Evolutionary conservation across 139 green algal species (phyloP).

Genomic region (Chlorella sp.): DNA sequence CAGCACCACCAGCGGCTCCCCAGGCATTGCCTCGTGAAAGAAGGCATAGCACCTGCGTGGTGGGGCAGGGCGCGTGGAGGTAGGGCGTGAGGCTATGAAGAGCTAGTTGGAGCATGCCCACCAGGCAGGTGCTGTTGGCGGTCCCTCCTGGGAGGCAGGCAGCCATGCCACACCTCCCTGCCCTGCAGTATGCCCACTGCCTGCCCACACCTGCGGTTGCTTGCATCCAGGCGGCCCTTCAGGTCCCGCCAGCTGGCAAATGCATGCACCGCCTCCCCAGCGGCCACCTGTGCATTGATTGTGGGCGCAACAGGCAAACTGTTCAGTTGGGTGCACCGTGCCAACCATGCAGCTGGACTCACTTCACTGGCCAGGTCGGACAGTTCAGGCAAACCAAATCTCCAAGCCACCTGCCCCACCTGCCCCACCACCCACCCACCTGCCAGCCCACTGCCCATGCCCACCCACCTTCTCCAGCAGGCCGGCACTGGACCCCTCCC

Average conservation of each 20-base stretch:
- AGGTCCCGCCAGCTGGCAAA: slow-evolving; percentile 68
- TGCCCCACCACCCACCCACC: neutral
- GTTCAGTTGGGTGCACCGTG: too few relatives aligned
- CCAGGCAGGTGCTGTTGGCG: too few relatives aligned
- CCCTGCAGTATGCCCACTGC: too few relatives aligned
- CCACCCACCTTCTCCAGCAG: slow-evolving; percentile 68
- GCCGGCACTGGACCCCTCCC: slow-evolving; percentile 60
- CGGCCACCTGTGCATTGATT: slow-evolving; percentile 40
- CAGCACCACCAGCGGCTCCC: slow-evolving; percentile 80
- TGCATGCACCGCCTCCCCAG: slow-evolving; percentile 75
- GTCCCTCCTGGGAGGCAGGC: too few relatives aligned
- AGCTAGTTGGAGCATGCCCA: too few relatives aligned
- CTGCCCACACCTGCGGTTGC: slow-evolving; percentile 14
- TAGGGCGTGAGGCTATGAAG: too few relatives aligned
- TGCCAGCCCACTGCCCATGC: neutral
- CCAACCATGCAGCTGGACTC: too few relatives aligned
- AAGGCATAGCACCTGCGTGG: slow-evolving; percentile 76
- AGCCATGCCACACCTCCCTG: too few relatives aligned
- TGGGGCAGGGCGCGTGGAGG: too few relatives aligned
- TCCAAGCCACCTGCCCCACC: too few relatives aligned
- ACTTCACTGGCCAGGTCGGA: too few relatives aligned
- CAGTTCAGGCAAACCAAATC: neutral
- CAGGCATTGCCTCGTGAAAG: slow-evolving; percentile 70
- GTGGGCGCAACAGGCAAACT: neutral
- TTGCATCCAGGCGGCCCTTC: slow-evolving; percentile 57